Conservation (phyloP, 2,329 filamentous ascomycete species). For the Trichoderma harzianum region DNA sequence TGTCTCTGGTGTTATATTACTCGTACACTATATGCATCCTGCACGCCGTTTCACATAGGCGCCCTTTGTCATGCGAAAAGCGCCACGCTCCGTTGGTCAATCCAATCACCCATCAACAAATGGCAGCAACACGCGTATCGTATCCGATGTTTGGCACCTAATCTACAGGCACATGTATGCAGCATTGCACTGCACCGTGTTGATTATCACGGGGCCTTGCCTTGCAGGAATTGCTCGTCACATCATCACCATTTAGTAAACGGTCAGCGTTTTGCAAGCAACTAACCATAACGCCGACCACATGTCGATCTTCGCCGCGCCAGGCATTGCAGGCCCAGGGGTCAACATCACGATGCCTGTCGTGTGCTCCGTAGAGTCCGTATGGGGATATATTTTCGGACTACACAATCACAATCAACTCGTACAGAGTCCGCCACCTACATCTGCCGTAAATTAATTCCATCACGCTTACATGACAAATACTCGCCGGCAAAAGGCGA, state of each 20-base stretch:
- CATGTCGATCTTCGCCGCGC: slow-evolving; percentile 5
- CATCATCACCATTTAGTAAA: not conserved
- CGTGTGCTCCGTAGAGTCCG: not conserved
- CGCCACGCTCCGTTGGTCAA: not conserved
- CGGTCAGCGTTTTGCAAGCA: slow-evolving; percentile 2
- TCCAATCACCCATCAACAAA: not conserved
- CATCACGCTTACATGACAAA: not conserved
- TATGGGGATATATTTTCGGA: not conserved
- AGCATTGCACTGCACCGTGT: not conserved
- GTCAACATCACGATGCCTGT: not conserved
- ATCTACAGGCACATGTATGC: too few species aligned
- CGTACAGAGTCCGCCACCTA: not conserved
- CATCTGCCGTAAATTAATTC: not conserved
- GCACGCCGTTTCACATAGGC: not conserved
- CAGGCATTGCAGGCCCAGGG: not conserved
- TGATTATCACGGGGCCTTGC: not conserved
- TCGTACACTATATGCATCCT: not conserved
- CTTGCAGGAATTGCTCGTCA: not conserved
- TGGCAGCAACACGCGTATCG: not conserved
- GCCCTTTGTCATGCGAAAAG: not conserved
- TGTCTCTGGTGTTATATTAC: not conserved
- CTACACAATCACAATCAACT: not conserved
- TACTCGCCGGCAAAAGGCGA: not conserved
- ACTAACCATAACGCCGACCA: not conserved
- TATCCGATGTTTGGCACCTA: not conserved